Base-by-base conservation (phyloP, 495 filamentous ascomycete species). In the Penicillium cataractarum region DNA sequence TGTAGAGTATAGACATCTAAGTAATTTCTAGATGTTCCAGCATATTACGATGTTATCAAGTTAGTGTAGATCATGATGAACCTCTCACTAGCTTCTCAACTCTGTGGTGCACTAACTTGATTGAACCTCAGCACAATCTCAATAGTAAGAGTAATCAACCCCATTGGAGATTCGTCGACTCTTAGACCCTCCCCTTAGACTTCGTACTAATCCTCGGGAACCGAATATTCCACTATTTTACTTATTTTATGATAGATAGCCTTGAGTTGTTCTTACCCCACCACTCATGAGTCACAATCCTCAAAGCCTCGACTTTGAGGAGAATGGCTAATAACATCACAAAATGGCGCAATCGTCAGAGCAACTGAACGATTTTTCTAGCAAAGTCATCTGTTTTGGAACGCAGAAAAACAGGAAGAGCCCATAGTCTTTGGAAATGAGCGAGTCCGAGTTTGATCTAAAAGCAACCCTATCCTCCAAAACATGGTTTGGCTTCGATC, bases 401-500 rank as follows among this genome's bases (percentile, higher is more conserved):
- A 19, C 6, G 15, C 5, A 8, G 7, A 42, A 4, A 19, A 2
- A 2, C 44, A 55, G 63, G 37, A 50, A 22, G 2, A 52, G 32
- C 22, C 27, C 27, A 61, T 44, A 13, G 35, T 29, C 9, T 6
- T 46, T 31, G 13, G 10, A 5, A 8, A 50, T 26, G 24, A 17
- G 2, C n/a, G 13, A 50, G 22, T 29, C 27, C 3, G 48, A 26
- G 5, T 31, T 31, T 4, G 48, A 50, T 50, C 10, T 50, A 50
- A 22, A 7, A 26, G 9, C 48, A 50, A 24, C 22, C 13, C 48
- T 50, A 15, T 26, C 48, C 10, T 50, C 56, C 21, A 78, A 75
- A 64, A 55, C 22, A 15, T 78, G 76, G 71, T 73, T 77, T 40
- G 75, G 74, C 7, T 79, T 80, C 50, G 78, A 78, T 40, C 71